Conservation (phyloP, 2,329 filamentous ascomycete species). For the Botrytis tulipae region DNA sequence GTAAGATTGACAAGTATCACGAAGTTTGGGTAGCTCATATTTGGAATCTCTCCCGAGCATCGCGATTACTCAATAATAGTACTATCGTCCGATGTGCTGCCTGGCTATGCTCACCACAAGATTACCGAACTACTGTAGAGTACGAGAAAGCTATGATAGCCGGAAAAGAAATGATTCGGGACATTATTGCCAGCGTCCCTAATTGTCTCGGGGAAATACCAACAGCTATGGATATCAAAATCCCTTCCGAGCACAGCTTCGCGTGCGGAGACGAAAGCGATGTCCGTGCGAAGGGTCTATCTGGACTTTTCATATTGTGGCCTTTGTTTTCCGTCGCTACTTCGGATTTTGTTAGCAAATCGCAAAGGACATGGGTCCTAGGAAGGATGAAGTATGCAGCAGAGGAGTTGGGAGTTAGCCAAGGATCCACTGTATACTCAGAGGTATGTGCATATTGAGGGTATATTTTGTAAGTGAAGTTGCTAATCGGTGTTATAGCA, state of each 20-base stretch:
- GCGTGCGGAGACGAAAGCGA: constrained; percentile 48
- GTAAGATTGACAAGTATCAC: constrained; percentile 56
- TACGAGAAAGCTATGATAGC: constrained; percentile 54
- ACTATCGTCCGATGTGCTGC: constrained; percentile 58
- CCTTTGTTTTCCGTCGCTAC: constrained; percentile 29
- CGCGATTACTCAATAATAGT: constrained; percentile 53
- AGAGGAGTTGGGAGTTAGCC: constrained; percentile 31
- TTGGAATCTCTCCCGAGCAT: constrained; percentile 54
- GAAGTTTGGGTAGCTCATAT: constrained; percentile 59
- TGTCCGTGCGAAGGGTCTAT: constrained; percentile 25
- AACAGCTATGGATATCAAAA: constrained; percentile 16
- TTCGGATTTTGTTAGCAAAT: constrained; percentile 30
- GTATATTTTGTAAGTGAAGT: neutral
- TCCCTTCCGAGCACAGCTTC: constrained; percentile 45
- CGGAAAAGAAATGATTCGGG: constrained; percentile 53
- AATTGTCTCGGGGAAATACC: constrained; percentile 54
- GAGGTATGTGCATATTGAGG: neutral
- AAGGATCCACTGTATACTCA: constrained; percentile 19
- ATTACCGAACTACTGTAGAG: constrained; percentile 60
- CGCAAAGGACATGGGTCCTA: constrained; percentile 27
- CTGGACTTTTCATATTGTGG: constrained; percentile 33
- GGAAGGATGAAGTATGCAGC: constrained; percentile 31
- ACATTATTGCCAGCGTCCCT: constrained; percentile 58
- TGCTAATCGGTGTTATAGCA: constrained; percentile 4
- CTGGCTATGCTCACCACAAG: constrained; percentile 57